Evolutionary conservation across 441 rosid genomes (phyloP), one percentile per base, ranked within the genome.

Genomic region (Erodium trifolium): DNA sequence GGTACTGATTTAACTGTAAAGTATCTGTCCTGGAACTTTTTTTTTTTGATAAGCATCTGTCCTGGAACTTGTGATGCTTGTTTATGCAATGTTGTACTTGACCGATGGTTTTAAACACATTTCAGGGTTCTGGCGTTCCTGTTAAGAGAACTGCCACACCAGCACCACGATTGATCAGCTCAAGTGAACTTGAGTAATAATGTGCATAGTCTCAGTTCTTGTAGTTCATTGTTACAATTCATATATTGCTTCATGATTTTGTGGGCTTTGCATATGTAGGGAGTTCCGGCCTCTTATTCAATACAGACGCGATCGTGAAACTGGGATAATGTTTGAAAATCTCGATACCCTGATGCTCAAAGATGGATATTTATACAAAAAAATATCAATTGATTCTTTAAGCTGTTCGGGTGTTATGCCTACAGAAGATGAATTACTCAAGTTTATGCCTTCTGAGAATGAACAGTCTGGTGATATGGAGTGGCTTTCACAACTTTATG

Each of bases 141-240:
- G 37, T 63, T 19, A 88, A 82, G 78, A 88, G 82, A 75, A 69
- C 80, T 78, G 82, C 80, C 13, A 72, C 72, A 62, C 87, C 90
- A 65, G 92, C 96, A 65, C 96, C 96, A n/a, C 91, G 86, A 90
- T 79, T 93, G 82, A 88, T 93, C 76, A 87, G 82, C 73, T 78
- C 95, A 68, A 87, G 83, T 77, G 97, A 93, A 85, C 97, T 93
- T 1, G 99, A 84, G 99, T 93, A 88, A 81, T 93, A 88, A 81
- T 77, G 17, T 72, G 9, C 71, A 57, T 60, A 37, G 70, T 71
- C 70, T 77, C 67, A 66, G 39, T 66, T 74, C 47, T 72, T 39
- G n/a, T 69, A 14, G 31, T 45, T 41, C 43, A 16, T 71, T 70
- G 16, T 43, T 68, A 39, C 19, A 29, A 39, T 47, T 63, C 37